Percentiles rank a stretch among this genome's conserved stretches.
These are phyloP conservation scores for Eucalyptus cladocalyx DNA, from an alignment of 345 rosid species.

Conservation along the genomic window DNA sequence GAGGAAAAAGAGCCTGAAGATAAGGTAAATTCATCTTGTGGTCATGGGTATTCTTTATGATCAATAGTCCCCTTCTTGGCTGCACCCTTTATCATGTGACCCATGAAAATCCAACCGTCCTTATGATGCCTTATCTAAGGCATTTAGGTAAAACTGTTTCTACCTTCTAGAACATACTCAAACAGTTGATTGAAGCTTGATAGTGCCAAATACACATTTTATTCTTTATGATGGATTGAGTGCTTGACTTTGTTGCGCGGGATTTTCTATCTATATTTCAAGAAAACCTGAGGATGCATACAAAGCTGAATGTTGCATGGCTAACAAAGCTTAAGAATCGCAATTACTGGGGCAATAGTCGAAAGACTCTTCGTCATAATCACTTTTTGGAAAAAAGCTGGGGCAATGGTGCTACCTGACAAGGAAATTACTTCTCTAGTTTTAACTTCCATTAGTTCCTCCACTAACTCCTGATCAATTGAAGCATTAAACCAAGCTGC, in stretches of 20 bases:
- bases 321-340: not conserved
- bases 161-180: not conserved
- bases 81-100: not conserved
- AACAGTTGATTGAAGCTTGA: not conserved
- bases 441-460: not conserved
- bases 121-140: not conserved
- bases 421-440: not conserved
- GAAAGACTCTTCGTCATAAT: not conserved
- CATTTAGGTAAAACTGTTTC: not conserved
- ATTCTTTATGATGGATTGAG: not conserved
- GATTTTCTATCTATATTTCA: not conserved
- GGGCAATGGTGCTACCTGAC: not conserved
- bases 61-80: not conserved
- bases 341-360: not conserved
- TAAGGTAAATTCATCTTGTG: slow-evolving; percentile 27
- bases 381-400: not conserved
- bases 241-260: not conserved
- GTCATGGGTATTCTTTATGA: not conserved
- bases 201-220: not conserved
- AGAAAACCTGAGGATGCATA: not conserved
- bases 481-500: not conserved
- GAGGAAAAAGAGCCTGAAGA: slow-evolving; percentile 83
- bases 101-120: not conserved
- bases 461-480: not conserved
- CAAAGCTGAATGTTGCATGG: not conserved